Evolutionary conservation across 495 filamentous ascomycete species (phyloP), one percentile per base, ranked within the genome.

Genomic region (Apodospora peruviana): DNA sequence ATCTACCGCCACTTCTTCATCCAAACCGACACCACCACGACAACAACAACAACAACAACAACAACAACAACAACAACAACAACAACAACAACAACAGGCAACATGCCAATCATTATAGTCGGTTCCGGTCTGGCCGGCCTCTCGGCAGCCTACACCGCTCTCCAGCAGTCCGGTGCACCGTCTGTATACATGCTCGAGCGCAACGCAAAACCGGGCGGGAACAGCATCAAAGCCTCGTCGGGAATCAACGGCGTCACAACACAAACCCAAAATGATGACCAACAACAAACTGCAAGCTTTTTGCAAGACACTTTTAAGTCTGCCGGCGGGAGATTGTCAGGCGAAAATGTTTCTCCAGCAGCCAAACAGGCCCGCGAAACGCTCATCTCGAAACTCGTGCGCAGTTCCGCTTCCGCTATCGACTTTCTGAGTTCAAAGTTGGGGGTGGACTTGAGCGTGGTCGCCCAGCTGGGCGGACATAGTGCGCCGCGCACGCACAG

Each of bases 201-300:
- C 5, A 67, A 69, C 9, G 45, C 70, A 10, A 80, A 77, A 49
- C 78, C 78, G 0, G 80, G 80, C n/a, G 79, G 80, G 7, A 83
- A 83, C 53, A 74, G 68, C 57, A 80, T 81, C 60, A 83, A 83
- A 54, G 80, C 80, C 1, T 81, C 79, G 0, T 82, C 78, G 0
- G 78, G 79, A 3, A 84, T 84, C 61, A 84, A 81, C 55, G 80
- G 78, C 5, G 76, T 77, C 0, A 70, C 71, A 12, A 80, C 78
- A 0, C 29, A 47, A 18, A 5, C 27, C 8, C 18, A 14, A 4
- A 10, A 3, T 9, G 18, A 40, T 2, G 18, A 40, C 18, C 9
- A 8, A 8, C 78, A 81, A 53, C 51, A 59, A n/a, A 47, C n/a
- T 2, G 51, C 47, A 37, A 2, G 20, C 3, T 83, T 83, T 57